Percentiles rank a stretch among this genome's conserved stretches.
Conservation (phyloP, 1,139 yeast species). For the Suhomyces kunorum region DNA sequence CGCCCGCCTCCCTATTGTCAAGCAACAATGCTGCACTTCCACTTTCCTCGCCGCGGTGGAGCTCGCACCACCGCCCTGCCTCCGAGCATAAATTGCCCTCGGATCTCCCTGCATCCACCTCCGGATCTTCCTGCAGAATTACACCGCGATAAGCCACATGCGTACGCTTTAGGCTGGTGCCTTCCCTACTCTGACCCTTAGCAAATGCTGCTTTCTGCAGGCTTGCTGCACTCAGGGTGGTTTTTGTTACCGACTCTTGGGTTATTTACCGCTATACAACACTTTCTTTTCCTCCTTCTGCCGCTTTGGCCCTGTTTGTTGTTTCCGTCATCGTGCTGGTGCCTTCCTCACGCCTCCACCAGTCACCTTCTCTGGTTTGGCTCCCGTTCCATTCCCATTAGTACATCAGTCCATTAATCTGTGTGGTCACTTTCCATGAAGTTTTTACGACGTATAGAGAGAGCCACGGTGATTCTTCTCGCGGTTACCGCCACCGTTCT, state of each 20-base stretch:
- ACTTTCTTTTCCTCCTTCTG: neutral
- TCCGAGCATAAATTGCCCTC: no score
- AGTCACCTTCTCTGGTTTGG: neutral
- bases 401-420: neutral
- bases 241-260: no score
- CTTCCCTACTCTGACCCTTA: neutral
- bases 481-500: slow-evolving; percentile 1
- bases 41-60: neutral
- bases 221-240: no score
- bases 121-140: neutral
- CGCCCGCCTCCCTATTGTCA: no score
- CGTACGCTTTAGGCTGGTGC: neutral
- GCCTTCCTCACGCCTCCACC: no score
- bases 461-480: slow-evolving; percentile 2
- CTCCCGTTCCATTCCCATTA: neutral
- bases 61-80: neutral
- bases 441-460: slow-evolving; percentile 8
- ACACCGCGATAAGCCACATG: neutral
- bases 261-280: neutral
- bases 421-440: slow-evolving; percentile 3
- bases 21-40: no score
- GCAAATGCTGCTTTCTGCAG: neutral
- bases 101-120: neutral
- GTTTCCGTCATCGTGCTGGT: no score
- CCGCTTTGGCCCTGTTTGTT: no score